phyloP scores from a whole-genome alignment of 306 rosid species.

The Trifolium subterraneum region DNA sequence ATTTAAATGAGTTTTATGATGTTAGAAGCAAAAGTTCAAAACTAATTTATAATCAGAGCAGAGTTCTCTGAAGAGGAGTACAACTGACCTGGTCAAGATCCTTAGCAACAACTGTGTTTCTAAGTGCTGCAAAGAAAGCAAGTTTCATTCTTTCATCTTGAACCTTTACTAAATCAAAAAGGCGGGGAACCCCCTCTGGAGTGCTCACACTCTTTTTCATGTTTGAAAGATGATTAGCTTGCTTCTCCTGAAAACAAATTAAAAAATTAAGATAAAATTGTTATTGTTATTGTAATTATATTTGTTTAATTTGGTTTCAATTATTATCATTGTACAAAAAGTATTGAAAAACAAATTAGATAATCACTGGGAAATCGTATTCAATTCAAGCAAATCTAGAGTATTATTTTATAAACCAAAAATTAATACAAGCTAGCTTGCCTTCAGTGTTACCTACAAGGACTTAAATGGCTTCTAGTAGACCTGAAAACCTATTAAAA shows the following conservation, averaged over 20 bases:
- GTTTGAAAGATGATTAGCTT: constrained; percentile 66
- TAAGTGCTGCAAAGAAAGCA: constrained; percentile 80
- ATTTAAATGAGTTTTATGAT: constrained; percentile 12
- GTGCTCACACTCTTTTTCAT: constrained; percentile 64
- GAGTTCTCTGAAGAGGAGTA: constrained; percentile 2
- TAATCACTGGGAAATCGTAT: constrained; percentile 7
- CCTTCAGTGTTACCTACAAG: constrained; percentile 19
- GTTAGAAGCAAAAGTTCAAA: constrained; percentile 10
- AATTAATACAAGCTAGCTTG: constrained; percentile 12
- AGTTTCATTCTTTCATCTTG: constrained; percentile 87
- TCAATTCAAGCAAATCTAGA: constrained; percentile 10
- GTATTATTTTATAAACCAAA: constrained; percentile 4
- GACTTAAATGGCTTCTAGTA: constrained; percentile 13
- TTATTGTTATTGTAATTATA: background rate
- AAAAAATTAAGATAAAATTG: background rate
- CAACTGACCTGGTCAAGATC: constrained; percentile 88
- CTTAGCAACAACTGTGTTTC: constrained; percentile 84
- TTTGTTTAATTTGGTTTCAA: constrained; percentile 18
- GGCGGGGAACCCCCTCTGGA: constrained; percentile 94
- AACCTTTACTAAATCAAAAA: constrained; percentile 83
- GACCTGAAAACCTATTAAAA: no score
- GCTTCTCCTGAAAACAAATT: constrained; percentile 76
- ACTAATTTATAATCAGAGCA: constrained; percentile 7
- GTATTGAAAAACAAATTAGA: constrained; percentile 19
- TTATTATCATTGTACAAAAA: background rate